Evolutionary conservation across 2,329 filamentous ascomycete species (phyloP).

Genomic region (Colletotrichum endophyticum): DNA sequence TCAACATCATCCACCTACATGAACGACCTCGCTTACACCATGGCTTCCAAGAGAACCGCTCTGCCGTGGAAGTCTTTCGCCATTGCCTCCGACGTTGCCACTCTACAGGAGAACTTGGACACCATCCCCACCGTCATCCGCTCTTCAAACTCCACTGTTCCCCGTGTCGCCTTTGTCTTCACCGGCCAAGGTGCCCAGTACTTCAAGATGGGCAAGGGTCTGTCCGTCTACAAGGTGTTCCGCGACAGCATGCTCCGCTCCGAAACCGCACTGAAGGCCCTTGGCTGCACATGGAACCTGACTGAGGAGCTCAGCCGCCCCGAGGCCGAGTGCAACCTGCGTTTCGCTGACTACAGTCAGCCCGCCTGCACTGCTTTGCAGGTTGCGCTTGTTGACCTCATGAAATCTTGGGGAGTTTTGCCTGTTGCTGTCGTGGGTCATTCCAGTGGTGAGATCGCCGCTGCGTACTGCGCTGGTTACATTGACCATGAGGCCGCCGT

Average conservation of each 20-base stretch:
- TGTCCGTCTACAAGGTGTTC: constrained; percentile 48
- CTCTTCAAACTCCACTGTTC: constrained; percentile 28
- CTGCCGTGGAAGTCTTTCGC: constrained; percentile 47
- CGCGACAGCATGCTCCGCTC: constrained; percentile 30
- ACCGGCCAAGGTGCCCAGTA: constrained; percentile 49
- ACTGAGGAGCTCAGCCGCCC: constrained; percentile 27
- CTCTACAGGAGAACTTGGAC: neutral
- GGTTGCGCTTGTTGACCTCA: constrained; percentile 41
- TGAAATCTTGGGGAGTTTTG: constrained; percentile 31
- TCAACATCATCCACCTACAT: constrained; percentile 38
- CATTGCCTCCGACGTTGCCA: constrained; percentile 40
- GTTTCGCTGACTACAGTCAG: constrained; percentile 35
- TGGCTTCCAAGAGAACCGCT: constrained; percentile 46
- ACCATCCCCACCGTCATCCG: constrained; percentile 30
- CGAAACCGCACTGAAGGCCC: constrained; percentile 22
- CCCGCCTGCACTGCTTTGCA: constrained; percentile 48
- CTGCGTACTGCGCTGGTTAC: constrained; percentile 46
- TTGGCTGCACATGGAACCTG: constrained; percentile 23
- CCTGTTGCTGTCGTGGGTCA: constrained; percentile 38
- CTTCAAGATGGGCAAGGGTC: constrained; percentile 45
- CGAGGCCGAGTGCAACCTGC: constrained; percentile 25
- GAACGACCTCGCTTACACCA: constrained; percentile 48
- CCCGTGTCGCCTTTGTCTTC: constrained; percentile 45
- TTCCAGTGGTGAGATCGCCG: constrained; percentile 43
- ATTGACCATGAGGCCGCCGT: constrained; percentile 47